These are phyloP conservation scores for Apiotrichum akiyoshidainum DNA, from an alignment of 1,284 basidiomycete species.

Conservation along the genomic window DNA sequence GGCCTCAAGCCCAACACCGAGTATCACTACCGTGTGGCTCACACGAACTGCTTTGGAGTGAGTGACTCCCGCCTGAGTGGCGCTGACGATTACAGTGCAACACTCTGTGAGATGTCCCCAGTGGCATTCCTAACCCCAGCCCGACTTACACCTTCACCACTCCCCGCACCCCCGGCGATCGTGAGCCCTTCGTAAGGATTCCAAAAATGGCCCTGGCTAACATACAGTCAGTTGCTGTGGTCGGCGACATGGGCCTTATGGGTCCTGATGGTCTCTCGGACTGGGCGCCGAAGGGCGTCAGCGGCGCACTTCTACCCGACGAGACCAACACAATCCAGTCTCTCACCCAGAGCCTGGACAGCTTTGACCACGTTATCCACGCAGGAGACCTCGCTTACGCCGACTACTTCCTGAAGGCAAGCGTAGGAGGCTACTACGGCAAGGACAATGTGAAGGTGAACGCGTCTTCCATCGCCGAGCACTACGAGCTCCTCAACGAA, in stretches of 20 bases:
- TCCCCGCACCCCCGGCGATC: slow-evolving; percentile 21
- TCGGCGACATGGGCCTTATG: slow-evolving; percentile 40
- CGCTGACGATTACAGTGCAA: slow-evolving; percentile 15
- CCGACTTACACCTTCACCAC: slow-evolving; percentile 31
- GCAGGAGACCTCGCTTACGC: slow-evolving; percentile 36
- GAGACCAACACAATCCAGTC: slow-evolving; percentile 42
- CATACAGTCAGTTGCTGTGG: slow-evolving; percentile 24
- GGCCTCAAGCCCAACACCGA: slow-evolving; percentile 27
- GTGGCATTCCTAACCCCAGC: neutral
- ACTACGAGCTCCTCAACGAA: slow-evolving; percentile 38
- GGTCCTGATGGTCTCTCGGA: slow-evolving; percentile 36
- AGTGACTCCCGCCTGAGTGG: neutral
- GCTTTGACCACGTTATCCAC: slow-evolving; percentile 30
- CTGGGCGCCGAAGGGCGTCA: slow-evolving; percentile 22
- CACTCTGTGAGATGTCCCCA: slow-evolving; percentile 12
- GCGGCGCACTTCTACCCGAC: slow-evolving; percentile 18
- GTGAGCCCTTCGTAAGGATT: slow-evolving; percentile 17
- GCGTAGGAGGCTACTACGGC: slow-evolving; percentile 28
- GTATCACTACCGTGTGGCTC: slow-evolving; percentile 32
- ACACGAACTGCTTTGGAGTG: slow-evolving; percentile 25
- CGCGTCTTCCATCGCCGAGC: slow-evolving; percentile 17
- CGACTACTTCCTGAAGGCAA: slow-evolving; percentile 35
- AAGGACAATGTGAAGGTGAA: slow-evolving; percentile 14
- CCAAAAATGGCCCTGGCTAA: neutral
- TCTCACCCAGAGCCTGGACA: slow-evolving; percentile 27